A percentile compares a stretch with the other conserved stretches of the same genome.
phyloP scores from a whole-genome alignment of 2,329 filamentous ascomycete species.

The Neopestalotiopsis sp. region DNA sequence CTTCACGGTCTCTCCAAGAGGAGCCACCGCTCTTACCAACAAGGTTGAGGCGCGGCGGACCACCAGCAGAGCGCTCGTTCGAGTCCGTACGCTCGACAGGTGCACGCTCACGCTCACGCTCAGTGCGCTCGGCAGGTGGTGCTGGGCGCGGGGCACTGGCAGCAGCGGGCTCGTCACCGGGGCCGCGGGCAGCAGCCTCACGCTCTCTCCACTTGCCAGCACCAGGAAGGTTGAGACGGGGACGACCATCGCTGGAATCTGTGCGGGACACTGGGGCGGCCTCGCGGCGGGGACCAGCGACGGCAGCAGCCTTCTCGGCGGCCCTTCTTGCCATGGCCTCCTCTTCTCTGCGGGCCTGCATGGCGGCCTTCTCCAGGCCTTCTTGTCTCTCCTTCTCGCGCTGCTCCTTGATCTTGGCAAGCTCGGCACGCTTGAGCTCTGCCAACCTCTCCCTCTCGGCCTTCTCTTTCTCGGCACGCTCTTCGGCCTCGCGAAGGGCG shows the following conservation, averaged over 20 bases:
- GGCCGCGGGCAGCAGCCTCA: slow-evolving; percentile 37
- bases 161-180: slow-evolving; percentile 41
- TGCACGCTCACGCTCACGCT: slow-evolving; percentile 39
- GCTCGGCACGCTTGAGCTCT: slow-evolving; percentile 77
- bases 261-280: slow-evolving; percentile 45
- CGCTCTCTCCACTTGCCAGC: slow-evolving; percentile 50
- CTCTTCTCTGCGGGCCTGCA: slow-evolving; percentile 84
- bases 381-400: slow-evolving; percentile 73
- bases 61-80: slow-evolving; percentile 45
- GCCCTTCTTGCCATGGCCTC: slow-evolving; percentile 81
- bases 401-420: slow-evolving; percentile 71
- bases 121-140: slow-evolving; percentile 40
- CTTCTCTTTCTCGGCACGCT: slow-evolving; percentile 80
- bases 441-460: slow-evolving; percentile 82
- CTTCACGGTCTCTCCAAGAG: slow-evolving; percentile 67
- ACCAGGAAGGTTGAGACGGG: slow-evolving; percentile 37
- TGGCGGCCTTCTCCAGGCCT: slow-evolving; percentile 64
- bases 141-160: slow-evolving; percentile 34
- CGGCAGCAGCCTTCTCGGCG: slow-evolving; percentile 64
- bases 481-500: slow-evolving; percentile 80
- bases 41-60: slow-evolving; percentile 61
- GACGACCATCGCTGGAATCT: slow-evolving; percentile 31
- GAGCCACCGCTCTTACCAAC: slow-evolving; percentile 49
- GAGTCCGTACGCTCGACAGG: neutral
- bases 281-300: slow-evolving; percentile 43